These are phyloP conservation scores for Pharnaceum exiguum DNA, from an alignment of 148 eudicot genomes.

Conservation along the genomic window DNA sequence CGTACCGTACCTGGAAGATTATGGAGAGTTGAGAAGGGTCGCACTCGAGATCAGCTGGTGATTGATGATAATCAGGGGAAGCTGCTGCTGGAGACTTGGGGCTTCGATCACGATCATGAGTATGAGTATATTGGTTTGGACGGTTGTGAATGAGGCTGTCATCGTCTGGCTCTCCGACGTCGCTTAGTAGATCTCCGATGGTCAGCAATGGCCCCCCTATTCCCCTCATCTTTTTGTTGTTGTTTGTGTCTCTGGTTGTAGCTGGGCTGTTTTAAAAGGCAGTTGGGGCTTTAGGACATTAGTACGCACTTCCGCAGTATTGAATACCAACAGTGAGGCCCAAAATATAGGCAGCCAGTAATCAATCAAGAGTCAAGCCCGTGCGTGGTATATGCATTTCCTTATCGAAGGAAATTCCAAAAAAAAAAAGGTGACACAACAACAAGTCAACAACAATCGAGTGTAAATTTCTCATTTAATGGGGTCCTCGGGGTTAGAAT, in stretches of 20 bases:
- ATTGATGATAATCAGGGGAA: constrained; percentile 5
- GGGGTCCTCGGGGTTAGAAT: too few species aligned
- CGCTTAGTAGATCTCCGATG: constrained; percentile 75
- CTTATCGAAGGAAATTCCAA: too few species aligned
- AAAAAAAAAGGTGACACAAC: too few species aligned
- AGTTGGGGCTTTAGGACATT: not conserved
- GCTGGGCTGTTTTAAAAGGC: not conserved
- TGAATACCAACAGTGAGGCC: too few species aligned
- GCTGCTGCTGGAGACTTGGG: constrained; percentile 18
- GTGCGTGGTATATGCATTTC: too few species aligned
- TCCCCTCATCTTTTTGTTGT: constrained; percentile 47
- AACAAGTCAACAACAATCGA: too few species aligned
- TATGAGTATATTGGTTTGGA: constrained; percentile 15
- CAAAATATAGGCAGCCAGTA: too few species aligned
- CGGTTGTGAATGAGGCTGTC: constrained; percentile 10
- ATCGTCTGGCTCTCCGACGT: constrained; percentile 45
- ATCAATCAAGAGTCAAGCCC: too few species aligned
- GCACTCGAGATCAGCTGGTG: constrained; percentile 21
- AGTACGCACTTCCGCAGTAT: not conserved
- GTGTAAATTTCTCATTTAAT: too few species aligned
- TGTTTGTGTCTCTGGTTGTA: constrained; percentile 8
- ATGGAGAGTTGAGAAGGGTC: constrained; percentile 51
- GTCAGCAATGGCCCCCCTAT: constrained; percentile 73
- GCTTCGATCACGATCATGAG: constrained; percentile 14
- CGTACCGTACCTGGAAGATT: constrained; percentile 50